Conservation (phyloP, 306 rosid genomes). For the Prunus davidiana region DNA sequence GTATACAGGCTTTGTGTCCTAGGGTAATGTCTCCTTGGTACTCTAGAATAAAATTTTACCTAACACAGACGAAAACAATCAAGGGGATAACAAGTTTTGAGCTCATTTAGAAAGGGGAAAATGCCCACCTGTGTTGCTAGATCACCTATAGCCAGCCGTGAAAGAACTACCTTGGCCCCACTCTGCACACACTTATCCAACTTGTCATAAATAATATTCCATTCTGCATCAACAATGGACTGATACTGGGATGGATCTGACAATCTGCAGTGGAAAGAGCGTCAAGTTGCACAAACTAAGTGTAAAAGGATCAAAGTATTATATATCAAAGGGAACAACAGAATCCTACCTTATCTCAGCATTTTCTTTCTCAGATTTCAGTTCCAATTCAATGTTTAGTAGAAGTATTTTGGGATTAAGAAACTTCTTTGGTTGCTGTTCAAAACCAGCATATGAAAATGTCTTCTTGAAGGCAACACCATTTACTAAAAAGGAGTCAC, state of each 20-base stretch:
- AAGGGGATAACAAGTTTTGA: neutral
- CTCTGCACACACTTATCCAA: slow-evolving; percentile 90
- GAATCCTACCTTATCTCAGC: slow-evolving; percentile 85
- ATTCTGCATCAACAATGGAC: slow-evolving; percentile 98
- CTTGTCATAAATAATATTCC: slow-evolving; percentile 98
- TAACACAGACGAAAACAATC: neutral
- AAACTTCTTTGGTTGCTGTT: slow-evolving; percentile 97
- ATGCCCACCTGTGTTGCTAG: slow-evolving; percentile 82
- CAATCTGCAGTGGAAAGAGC: slow-evolving; percentile 50
- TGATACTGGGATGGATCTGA: slow-evolving; percentile 96
- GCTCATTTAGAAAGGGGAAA: slow-evolving; percentile 13
- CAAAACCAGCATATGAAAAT: slow-evolving; percentile 98
- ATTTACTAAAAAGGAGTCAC: slow-evolving; percentile 87
- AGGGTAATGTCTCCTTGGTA: neutral
- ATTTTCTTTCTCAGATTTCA: slow-evolving; percentile 99
- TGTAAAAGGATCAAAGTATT: neutral
- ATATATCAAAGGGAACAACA: slow-evolving; percentile 4
- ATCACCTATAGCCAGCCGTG: slow-evolving; percentile 97
- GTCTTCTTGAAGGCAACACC: slow-evolving; percentile 99
- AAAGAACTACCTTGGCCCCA: slow-evolving; percentile 96
- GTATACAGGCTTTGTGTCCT: neutral
- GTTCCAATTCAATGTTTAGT: slow-evolving; percentile 87
- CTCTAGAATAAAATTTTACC: neutral
- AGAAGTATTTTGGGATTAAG: slow-evolving; percentile 70
- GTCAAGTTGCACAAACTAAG: neutral